Percentiles rank a stretch among this genome's conserved stretches.
These are phyloP conservation scores for Epichloe scottii DNA, from an alignment of 2,329 filamentous ascomycete genomes.

Conservation along the genomic window DNA sequence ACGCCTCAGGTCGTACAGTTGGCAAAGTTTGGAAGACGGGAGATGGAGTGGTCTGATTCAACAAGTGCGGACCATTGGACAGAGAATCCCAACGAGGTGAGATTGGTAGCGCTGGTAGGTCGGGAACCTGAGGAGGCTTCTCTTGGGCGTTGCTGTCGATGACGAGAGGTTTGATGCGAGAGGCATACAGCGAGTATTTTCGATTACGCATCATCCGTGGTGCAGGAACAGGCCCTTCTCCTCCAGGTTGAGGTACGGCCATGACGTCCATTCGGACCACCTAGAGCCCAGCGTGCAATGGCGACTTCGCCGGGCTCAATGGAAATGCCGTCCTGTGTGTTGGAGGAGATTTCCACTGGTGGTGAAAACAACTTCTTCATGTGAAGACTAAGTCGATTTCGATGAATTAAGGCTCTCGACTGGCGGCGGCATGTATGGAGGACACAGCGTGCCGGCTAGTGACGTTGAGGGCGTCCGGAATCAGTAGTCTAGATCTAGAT, in stretches of 20 bases:
- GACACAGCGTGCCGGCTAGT: neutral
- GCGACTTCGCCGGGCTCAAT: slow-evolving; percentile 8
- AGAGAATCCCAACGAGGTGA: slow-evolving; percentile 34
- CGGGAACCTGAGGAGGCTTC: slow-evolving; percentile 10
- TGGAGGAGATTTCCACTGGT: neutral
- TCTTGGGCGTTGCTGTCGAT: slow-evolving; percentile 3
- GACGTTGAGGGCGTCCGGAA: too few relatives aligned
- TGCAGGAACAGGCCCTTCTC: slow-evolving; percentile 4
- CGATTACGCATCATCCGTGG: slow-evolving; percentile 9
- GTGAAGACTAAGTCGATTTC: neutral
- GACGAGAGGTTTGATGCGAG: slow-evolving; percentile 10
- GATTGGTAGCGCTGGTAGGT: slow-evolving; percentile 22
- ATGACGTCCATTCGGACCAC: slow-evolving; percentile 11
- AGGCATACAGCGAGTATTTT: slow-evolving; percentile 13
- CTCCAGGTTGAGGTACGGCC: slow-evolving; percentile 9
- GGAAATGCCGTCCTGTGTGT: neutral
- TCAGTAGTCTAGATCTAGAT: too few relatives aligned
- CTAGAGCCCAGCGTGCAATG: slow-evolving; percentile 10
- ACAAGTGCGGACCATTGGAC: slow-evolving; percentile 16
- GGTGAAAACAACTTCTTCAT: neutral
- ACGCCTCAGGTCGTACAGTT: slow-evolving; percentile 1
- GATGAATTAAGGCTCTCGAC: neutral
- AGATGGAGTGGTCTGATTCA: slow-evolving; percentile 7
- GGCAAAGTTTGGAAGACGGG: neutral
- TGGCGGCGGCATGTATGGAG: neutral